Conservation (phyloP, 2,329 filamentous ascomycete species). For the Fusarium neocosmosporiellum region DNA sequence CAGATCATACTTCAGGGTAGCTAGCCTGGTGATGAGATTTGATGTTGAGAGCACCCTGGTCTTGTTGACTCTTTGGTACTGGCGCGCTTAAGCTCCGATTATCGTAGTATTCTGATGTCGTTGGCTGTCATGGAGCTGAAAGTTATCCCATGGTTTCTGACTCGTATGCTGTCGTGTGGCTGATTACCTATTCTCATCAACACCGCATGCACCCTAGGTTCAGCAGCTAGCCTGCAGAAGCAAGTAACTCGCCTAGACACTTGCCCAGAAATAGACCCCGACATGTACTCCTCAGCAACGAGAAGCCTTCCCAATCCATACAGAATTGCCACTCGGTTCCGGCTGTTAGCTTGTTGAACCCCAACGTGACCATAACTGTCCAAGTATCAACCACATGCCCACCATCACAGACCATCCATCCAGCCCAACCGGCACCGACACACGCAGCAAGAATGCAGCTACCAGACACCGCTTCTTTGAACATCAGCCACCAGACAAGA, state of each 20-base stretch:
- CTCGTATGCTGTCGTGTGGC: neutral
- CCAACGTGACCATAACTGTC: neutral
- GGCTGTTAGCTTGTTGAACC: neutral
- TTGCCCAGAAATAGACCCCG: neutral
- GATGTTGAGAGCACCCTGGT: neutral
- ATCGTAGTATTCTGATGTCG: slow-evolving; percentile 8
- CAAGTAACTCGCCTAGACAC: neutral
- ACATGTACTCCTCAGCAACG: neutral
- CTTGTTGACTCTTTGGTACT: neutral
- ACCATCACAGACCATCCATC: neutral
- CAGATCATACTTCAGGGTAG: neutral
- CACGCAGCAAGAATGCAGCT: neutral
- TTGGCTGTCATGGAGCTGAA: neutral
- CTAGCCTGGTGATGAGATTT: neutral
- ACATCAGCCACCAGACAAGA: neutral
- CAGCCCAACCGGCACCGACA: neutral
- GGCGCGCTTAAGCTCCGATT: neutral
- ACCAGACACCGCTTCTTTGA: neutral
- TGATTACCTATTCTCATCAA: neutral
- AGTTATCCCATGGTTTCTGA: neutral
- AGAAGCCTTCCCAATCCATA: neutral
- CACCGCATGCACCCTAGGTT: neutral
- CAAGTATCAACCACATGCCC: neutral
- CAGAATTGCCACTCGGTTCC: neutral
- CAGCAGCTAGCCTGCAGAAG: neutral